Evolutionary conservation across 345 rosid genomes (phyloP), one percentile per base, ranked within the genome.

Genomic region (Passiflora organensis): DNA sequence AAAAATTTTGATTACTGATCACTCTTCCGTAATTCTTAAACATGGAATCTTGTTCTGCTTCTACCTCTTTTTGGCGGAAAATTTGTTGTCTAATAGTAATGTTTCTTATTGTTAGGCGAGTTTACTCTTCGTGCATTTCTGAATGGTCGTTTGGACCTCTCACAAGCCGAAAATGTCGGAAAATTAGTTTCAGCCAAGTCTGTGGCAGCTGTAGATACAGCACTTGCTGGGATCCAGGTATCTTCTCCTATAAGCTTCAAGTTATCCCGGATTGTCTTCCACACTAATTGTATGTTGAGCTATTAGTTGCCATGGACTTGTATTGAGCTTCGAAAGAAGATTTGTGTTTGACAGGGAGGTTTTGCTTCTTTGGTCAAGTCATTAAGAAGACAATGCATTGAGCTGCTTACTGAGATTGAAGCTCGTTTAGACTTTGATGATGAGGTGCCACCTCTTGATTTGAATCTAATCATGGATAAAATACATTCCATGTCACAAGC

Each of bases 381-480:
- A 64, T 32, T 87, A 65, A 82, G 98, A 80, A 53, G 65, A 2
- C 83, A 78, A 62, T 91, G 98, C 78, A 79, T 91, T 66, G 89
- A 87, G 56, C 70, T 91, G 72, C 89, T 91, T 51, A 82, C 95
- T 57, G 96, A 91, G 76, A 91, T 91, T 57, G 98, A 91, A 67
- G 95, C 95, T 70, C 96, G 95, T 55, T 69, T 87, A 64, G 96
- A 91, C 77, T 91, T 91, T 70, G 95, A 91, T 3, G 98, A 91
- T 37, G 95, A 85, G 70, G 87, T 91, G 96, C 93, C 90, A 0
- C 93, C 90, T 6, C 49, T 91, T 45, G 86, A 91, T 68, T 8
- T 70, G 53, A 65, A 80, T 46, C 56, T 48, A 13, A 66, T 85
- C 13, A 64, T 84, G 69, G 78, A 76, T 58, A 80, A 58, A 49